phyloP scores from a whole-genome alignment of 1,284 basidiomycete species.

The Ustilago cynodontis region DNA sequence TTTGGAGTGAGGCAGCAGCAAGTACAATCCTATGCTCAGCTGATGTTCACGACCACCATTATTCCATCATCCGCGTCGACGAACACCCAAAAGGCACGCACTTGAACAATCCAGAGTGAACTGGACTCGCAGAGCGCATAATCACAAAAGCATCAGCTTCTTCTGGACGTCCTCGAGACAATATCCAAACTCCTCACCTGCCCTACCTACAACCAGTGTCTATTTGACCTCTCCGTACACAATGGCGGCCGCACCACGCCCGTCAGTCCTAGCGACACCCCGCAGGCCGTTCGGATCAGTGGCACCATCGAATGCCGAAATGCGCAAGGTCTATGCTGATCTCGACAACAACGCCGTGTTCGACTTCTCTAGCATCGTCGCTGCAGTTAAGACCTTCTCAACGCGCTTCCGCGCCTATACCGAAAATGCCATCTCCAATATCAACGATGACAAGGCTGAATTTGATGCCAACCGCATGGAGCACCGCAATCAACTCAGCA shows the following conservation, averaged over 20 bases:
- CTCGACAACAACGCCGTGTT: conserved; percentile 54
- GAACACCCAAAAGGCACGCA: neutral
- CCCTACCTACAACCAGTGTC: neutral
- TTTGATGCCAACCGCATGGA: conserved; percentile 55
- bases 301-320: conserved; percentile 44
- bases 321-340: conserved; percentile 50
- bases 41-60: conserved; percentile 18
- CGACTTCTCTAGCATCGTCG: conserved; percentile 58
- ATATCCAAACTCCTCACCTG: neutral
- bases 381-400: conserved; percentile 49
- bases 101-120: neutral
- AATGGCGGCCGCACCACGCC: conserved; percentile 39
- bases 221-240: neutral
- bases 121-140: too few species aligned
- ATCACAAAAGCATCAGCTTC: too few species aligned
- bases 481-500: conserved; percentile 45
- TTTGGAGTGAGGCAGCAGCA: neutral
- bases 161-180: neutral
- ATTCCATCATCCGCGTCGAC: neutral
- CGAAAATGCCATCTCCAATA: conserved; percentile 54
- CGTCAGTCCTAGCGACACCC: conserved; percentile 45
- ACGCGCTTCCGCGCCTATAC: conserved; percentile 57
- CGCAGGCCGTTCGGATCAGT: conserved; percentile 38
- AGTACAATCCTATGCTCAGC: neutral
- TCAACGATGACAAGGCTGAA: conserved; percentile 56